Percentiles rank a stretch among this genome's conserved stretches.
Conservation (phyloP, 2,329 filamentous ascomycete species). For the Alternaria rosae region DNA sequence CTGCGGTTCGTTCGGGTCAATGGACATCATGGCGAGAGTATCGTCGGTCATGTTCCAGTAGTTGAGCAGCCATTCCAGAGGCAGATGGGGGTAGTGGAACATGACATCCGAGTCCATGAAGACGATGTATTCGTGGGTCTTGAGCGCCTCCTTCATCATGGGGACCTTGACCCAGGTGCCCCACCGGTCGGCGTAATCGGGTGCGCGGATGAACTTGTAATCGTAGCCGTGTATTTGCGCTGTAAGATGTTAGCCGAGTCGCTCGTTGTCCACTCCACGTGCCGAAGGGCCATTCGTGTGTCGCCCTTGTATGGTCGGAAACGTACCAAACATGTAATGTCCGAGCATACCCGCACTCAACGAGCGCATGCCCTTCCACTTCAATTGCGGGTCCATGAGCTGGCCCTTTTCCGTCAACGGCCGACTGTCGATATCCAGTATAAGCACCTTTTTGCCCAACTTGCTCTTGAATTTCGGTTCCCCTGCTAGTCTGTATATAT, state of each 20-base stretch:
- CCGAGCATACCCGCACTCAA: constrained; percentile 50
- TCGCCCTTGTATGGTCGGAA: background rate
- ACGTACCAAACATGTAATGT: constrained; percentile 49
- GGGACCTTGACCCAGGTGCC: constrained; percentile 61
- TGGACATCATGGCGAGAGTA: constrained; percentile 57
- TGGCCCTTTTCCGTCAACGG: constrained; percentile 45
- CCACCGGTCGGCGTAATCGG: constrained; percentile 52
- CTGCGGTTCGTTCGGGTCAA: constrained; percentile 53
- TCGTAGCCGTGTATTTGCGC: constrained; percentile 59
- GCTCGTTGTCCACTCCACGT: background rate
- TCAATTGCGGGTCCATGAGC: constrained; percentile 46
- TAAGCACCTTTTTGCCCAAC: constrained; percentile 48
- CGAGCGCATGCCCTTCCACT: constrained; percentile 49
- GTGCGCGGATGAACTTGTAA: constrained; percentile 57
- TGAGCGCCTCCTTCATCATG: constrained; percentile 53
- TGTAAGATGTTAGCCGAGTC: constrained; percentile 27
- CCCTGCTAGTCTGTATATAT: constrained; percentile 40
- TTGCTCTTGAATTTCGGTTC: constrained; percentile 45
- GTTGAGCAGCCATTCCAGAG: constrained; percentile 60
- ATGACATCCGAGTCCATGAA: constrained; percentile 61
- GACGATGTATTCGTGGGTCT: constrained; percentile 54
- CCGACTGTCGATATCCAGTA: constrained; percentile 50
- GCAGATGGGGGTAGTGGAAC: constrained; percentile 57
- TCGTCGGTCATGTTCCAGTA: constrained; percentile 57
- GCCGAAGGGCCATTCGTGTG: background rate